Percentiles rank a stretch among this genome's conserved stretches.
Conservation (phyloP, 306 rosid genomes). For the Mucuna pruriens region DNA sequence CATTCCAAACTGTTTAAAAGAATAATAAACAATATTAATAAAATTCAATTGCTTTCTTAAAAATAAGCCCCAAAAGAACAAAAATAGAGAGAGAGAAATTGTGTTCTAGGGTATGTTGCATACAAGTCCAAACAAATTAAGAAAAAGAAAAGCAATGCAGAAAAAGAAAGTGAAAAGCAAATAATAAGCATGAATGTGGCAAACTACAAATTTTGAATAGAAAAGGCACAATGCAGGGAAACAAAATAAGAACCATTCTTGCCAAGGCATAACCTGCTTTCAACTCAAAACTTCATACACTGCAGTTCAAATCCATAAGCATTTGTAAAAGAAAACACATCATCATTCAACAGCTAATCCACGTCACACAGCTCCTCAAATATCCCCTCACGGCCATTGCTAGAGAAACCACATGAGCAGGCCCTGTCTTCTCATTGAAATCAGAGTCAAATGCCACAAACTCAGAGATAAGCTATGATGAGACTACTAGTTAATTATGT, state of each 20-base stretch:
- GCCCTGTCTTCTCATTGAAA: background rate
- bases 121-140: background rate
- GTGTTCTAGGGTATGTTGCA: background rate
- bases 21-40: background rate
- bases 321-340: background rate
- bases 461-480: background rate
- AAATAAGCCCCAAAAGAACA: background rate
- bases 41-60: background rate
- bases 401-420: background rate
- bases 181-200: background rate
- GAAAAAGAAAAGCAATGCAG: background rate
- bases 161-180: no score
- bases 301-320: background rate
- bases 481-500: background rate
- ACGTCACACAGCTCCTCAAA: background rate
- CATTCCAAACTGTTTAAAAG: background rate
- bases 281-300: background rate
- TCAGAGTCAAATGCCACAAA: background rate
- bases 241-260: background rate
- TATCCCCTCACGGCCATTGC: background rate
- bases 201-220: background rate
- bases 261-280: background rate
- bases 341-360: background rate
- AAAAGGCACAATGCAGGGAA: background rate
- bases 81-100: no score